Conservation (phyloP, 306 rosid species). For the Dalbergia cultrata region DNA sequence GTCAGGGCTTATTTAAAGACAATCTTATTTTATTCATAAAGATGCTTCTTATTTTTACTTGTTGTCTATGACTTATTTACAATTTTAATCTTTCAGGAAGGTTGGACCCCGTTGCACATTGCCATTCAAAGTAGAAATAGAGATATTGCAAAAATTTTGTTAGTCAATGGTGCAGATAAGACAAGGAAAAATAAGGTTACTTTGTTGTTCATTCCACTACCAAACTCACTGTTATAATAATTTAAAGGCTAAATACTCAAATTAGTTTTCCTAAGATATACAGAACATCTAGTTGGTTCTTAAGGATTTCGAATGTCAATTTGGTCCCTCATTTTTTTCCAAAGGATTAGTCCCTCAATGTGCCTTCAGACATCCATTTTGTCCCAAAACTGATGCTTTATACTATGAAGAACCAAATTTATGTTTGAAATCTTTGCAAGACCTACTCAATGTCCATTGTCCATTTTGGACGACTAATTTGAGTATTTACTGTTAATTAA, state of each 20-base stretch:
- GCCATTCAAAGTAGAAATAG: constrained; percentile 90
- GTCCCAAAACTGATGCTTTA: background rate
- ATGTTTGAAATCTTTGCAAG: background rate
- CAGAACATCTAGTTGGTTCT: background rate
- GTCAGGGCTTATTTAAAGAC: constrained; percentile 52
- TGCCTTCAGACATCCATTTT: background rate
- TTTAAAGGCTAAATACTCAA: background rate
- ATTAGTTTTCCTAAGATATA: background rate
- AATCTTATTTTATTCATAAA: constrained; percentile 3
- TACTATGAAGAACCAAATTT: background rate
- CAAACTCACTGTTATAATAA: background rate
- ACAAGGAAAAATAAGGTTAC: constrained; percentile 79
- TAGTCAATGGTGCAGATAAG: constrained; percentile 86
- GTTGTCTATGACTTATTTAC: constrained; percentile 10
- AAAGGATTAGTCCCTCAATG: background rate
- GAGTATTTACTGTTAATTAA: background rate
- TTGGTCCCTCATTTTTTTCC: background rate
- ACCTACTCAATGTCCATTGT: background rate
- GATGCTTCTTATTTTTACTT: constrained; percentile 8
- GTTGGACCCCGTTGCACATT: constrained; percentile 94
- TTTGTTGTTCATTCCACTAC: constrained; percentile 17
- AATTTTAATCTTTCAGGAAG: constrained; percentile 64
- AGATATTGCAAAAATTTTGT: constrained; percentile 81
- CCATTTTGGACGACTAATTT: background rate
- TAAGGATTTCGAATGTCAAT: background rate